Evolutionary conservation across 2,329 filamentous ascomycete genomes (phyloP), one percentile per base, ranked within the genome.

Genomic region (Microdochium paspali): DNA sequence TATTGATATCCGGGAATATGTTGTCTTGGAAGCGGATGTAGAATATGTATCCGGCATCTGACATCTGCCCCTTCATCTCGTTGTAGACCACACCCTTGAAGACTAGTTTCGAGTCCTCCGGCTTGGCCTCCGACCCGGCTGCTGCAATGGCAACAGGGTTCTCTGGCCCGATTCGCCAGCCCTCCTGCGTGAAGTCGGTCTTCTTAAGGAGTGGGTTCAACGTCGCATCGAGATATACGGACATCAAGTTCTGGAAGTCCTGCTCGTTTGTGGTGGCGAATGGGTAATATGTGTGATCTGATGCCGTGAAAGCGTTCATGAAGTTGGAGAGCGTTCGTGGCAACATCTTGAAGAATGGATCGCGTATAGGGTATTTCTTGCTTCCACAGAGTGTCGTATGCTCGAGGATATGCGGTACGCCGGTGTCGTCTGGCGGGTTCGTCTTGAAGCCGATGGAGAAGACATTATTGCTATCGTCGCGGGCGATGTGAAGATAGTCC

Each of bases 281-380:
- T 2, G 93, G 93, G 62, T 98, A 98, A 56, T 89, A 95, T 10
- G 93, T 98, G 65, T 98, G 90, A 61, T 97, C 91, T 21, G 90
- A 86, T 24, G 90, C 90, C 39, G 93, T 98, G 63, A 97, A 95
- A 51, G 93, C 93, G 66, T 98, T 98, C 93, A 98, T 98, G 63
- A 96, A 98, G 68, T 97, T 98, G 54, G 93, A 96, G n/a, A 98
- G 77, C 4, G 93, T 96, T 57, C 93, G 83, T 21, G 93, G 93
- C 24, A 98, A 79, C 93, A 98, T 98, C 77, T 97, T 98, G 76
- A 98, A 98, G 74, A 98, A 98, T 0, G 93, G 93, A 61, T 98
- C 93, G 52, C 93, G 88, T 49, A 98, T 91, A n/a, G 93, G 93
- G 63, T 90, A 95, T 84, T 94, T 95, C 64, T 95, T 76, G 62